Evolutionary conservation across 1,139 yeast genomes (phyloP).

Genomic region (Saccharomyces hybrid): DNA sequence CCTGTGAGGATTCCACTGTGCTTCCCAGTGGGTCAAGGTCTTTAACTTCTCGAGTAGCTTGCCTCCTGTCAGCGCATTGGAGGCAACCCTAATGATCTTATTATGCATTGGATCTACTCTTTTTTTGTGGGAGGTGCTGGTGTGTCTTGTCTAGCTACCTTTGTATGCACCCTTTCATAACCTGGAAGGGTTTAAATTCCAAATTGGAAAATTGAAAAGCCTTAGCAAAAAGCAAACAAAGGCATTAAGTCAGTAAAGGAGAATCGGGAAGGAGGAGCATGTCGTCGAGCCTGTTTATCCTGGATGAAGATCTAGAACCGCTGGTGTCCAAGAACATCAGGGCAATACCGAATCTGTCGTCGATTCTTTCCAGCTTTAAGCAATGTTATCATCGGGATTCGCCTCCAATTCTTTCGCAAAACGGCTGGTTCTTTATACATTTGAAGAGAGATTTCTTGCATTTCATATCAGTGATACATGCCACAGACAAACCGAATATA

Average conservation of each 20-base stretch:
- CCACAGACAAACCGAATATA: constrained; percentile 39
- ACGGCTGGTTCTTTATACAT: constrained; percentile 49
- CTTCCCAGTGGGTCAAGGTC: neutral
- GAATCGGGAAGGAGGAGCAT: constrained; percentile 9
- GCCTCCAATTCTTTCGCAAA: constrained; percentile 1
- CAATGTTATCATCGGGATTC: neutral
- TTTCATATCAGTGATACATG: constrained; percentile 37
- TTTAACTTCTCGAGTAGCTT: constrained; percentile 9
- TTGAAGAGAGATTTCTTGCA: constrained; percentile 51
- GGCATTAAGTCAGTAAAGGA: neutral
- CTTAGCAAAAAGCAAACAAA: neutral
- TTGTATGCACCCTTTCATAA: neutral
- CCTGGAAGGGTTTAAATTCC: neutral
- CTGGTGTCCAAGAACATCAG: constrained; percentile 52
- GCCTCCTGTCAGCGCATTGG: constrained; percentile 12
- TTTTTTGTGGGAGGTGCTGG: no score
- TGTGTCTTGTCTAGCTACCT: no score
- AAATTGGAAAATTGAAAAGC: neutral
- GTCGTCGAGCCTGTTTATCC: constrained; percentile 42
- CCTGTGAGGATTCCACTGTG: neutral
- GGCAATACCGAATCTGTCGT: constrained; percentile 17
- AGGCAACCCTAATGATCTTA: constrained; percentile 25
- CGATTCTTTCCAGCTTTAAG: neutral
- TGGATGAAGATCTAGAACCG: constrained; percentile 54
- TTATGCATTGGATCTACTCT: constrained; percentile 25